Evolutionary conservation across 2,329 filamentous ascomycete genomes (phyloP).

Genomic region (Xylaria sp.): DNA sequence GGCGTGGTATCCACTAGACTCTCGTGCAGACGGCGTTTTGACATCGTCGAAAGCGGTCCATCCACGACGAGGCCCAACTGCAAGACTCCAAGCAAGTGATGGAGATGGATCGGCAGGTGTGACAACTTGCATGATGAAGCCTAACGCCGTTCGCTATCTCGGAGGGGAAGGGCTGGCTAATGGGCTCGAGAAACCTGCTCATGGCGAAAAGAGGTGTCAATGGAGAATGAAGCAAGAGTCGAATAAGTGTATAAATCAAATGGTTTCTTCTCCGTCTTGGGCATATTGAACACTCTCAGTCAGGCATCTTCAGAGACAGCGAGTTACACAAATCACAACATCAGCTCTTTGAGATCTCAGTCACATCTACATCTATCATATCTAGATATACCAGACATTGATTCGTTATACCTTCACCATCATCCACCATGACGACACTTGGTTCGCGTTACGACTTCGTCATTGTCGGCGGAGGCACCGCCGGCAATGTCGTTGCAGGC

Average conservation of each 20-base stretch:
- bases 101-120: slow-evolving; percentile 4
- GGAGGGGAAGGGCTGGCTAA: slow-evolving; percentile 4
- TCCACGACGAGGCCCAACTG: not conserved
- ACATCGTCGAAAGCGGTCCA: not conserved
- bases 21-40: not conserved
- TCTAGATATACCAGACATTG: not conserved
- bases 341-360: not conserved
- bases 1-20: not conserved
- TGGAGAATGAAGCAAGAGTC: not conserved
- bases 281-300: not conserved
- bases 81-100: too few relatives aligned
- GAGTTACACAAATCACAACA: not conserved
- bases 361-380: not conserved
- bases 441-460: slow-evolving; percentile 29
- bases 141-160: slow-evolving; percentile 20
- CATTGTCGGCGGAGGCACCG: slow-evolving; percentile 55
- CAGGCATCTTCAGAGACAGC: slow-evolving; percentile 4
- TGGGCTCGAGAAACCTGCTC: not conserved
- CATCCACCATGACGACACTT: slow-evolving; percentile 17
- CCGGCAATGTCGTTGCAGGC: slow-evolving; percentile 60
- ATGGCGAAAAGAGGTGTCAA: not conserved
- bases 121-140: slow-evolving; percentile 17
- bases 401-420: not conserved
- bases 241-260: slow-evolving; percentile 18
- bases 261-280: not conserved